Evolutionary conservation across 140 eudicot genomes (phyloP).

Genomic region (Oenanthe javanica): DNA sequence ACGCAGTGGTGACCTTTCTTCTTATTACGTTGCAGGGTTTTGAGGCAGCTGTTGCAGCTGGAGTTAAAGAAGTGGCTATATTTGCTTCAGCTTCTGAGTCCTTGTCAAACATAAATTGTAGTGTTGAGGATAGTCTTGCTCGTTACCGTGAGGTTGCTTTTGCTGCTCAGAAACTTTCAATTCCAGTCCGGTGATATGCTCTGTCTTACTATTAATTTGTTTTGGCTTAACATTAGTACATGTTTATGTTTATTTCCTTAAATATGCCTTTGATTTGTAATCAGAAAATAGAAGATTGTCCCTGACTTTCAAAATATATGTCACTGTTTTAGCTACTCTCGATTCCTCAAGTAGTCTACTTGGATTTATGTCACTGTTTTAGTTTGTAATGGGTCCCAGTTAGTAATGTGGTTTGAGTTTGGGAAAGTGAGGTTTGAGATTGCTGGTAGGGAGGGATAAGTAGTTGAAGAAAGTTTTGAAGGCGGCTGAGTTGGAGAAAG

Average conservation of each 20-base stretch:
- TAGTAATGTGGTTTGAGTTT: constrained; percentile 23
- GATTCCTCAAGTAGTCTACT: background rate
- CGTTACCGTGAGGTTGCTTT: constrained; percentile 70
- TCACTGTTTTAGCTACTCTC: background rate
- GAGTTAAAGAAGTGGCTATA: constrained; percentile 91
- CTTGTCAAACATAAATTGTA: constrained; percentile 84
- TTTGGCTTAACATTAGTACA: background rate
- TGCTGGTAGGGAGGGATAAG: constrained; percentile 33
- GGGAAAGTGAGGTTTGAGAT: constrained; percentile 68
- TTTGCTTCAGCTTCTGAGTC: constrained; percentile 99
- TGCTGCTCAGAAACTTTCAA: constrained; percentile 52
- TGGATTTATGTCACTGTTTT: background rate
- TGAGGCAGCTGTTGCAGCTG: constrained; percentile 88
- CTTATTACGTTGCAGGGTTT: constrained; percentile 51
- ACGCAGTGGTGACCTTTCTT: background rate
- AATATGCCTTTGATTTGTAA: background rate
- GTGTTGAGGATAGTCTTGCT: constrained; percentile 74
- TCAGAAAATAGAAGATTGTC: background rate
- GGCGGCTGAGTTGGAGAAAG: constrained; percentile 60
- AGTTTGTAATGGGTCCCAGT: background rate
- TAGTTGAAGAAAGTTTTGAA: constrained; percentile 59
- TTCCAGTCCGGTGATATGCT: constrained; percentile 87
- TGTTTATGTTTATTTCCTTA: background rate
- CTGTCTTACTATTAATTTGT: background rate
- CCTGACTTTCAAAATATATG: background rate